These are phyloP conservation scores for Odonthalia washingtoniensis DNA, from an alignment of 31 red algal genomes.

Conservation along the genomic window DNA sequence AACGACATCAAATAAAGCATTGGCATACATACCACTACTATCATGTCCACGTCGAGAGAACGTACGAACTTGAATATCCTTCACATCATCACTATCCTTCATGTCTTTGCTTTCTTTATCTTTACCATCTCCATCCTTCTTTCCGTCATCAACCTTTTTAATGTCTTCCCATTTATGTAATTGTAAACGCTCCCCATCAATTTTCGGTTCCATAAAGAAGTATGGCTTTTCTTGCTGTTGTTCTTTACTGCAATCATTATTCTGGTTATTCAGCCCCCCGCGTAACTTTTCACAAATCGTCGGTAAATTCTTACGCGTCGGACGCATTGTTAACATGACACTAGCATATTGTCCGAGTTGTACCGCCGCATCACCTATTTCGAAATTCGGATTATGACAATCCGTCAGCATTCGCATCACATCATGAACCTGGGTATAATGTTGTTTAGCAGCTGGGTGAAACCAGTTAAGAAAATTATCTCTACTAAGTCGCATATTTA, in stretches of 20 bases:
- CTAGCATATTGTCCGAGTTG: slow-evolving; percentile 67
- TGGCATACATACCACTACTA: slow-evolving; percentile 75
- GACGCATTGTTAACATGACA: slow-evolving; percentile 77
- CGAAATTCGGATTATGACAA: slow-evolving; percentile 68
- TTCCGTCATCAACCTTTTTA: too few species aligned
- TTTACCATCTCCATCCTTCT: too few species aligned
- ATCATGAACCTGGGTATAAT: slow-evolving; percentile 77
- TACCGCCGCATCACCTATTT: slow-evolving; percentile 63
- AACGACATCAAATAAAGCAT: slow-evolving; percentile 59
- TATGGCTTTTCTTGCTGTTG: slow-evolving; percentile 20
- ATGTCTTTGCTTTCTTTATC: too few species aligned
- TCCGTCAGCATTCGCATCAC: slow-evolving; percentile 63
- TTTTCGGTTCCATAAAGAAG: slow-evolving; percentile 89
- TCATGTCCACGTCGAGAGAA: slow-evolving; percentile 80
- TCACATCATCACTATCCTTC: background rate
- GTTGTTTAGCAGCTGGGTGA: slow-evolving; percentile 72
- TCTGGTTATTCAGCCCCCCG: slow-evolving; percentile 2
- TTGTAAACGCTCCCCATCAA: slow-evolving; percentile 90
- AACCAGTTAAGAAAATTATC: slow-evolving; percentile 71
- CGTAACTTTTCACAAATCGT: slow-evolving; percentile 62
- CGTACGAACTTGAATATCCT: slow-evolving; percentile 49
- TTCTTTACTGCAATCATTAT: background rate
- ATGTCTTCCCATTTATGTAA: slow-evolving; percentile 90
- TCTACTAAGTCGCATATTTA: slow-evolving; percentile 59
- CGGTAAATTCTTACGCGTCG: slow-evolving; percentile 56